Conservation (phyloP, 139 green algal genomes). For the Astrephomene gubernaculifera region DNA sequence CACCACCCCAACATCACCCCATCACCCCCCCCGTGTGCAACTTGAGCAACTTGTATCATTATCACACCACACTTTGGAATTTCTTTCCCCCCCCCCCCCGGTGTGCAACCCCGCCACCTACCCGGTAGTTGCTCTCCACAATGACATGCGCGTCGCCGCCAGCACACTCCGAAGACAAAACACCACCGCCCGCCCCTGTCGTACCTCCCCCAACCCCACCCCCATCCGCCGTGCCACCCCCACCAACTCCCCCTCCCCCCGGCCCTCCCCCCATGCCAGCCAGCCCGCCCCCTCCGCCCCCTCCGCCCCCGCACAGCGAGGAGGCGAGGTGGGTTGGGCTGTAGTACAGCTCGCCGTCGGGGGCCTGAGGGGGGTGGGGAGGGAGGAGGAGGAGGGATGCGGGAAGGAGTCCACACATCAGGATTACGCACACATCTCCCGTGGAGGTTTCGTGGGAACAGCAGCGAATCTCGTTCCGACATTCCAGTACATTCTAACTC, state of each 20-base stretch:
- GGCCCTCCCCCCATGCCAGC: not conserved
- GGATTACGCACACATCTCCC: too few relatives aligned
- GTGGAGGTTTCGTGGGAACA: too few relatives aligned
- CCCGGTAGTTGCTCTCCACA: slow-evolving; percentile 86
- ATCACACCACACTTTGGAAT: too few relatives aligned
- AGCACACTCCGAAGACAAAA: not conserved
- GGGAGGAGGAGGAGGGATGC: not conserved
- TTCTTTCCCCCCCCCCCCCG: too few relatives aligned
- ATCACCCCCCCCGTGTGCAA: too few relatives aligned
- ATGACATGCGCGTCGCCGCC: slow-evolving; percentile 65
- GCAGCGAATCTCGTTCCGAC: too few relatives aligned
- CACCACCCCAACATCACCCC: too few relatives aligned
- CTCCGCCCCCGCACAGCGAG: slow-evolving; percentile 62
- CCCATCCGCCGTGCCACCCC: not conserved
- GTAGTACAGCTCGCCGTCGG: slow-evolving; percentile 55
- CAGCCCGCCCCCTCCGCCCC: not conserved
- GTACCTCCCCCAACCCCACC: not conserved
- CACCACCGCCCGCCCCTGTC: too few relatives aligned
- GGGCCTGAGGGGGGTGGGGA: not conserved
- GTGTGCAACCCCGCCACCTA: slow-evolving; percentile 41
- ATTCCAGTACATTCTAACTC: too few relatives aligned
- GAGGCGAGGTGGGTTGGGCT: slow-evolving; percentile 77
- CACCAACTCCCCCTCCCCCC: too few relatives aligned
- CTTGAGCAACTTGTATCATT: too few relatives aligned
- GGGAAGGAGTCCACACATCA: too few relatives aligned